Percentiles rank a stretch among this genome's conserved stretches.
phyloP scores from a whole-genome alignment of 1,139 yeast genomes.

The Protomyces inouyei region DNA sequence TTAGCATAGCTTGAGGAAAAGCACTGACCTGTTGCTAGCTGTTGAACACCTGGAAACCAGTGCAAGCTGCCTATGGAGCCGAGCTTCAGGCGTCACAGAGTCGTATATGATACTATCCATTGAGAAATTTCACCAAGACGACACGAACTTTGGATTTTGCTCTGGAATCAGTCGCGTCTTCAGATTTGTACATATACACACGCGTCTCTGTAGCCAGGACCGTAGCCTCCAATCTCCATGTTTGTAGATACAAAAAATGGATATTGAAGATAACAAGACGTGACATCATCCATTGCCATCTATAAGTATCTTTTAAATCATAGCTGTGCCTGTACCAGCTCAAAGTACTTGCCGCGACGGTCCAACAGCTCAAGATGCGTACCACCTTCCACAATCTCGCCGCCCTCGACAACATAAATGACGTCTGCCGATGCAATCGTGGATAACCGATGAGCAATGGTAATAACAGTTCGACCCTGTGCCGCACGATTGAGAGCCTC shows the following conservation, averaged over 20 bases:
- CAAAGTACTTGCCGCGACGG: constrained; percentile 38
- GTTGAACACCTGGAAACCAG: no score
- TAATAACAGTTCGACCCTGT: constrained; percentile 63
- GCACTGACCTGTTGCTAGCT: no score
- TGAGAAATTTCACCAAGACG: background rate
- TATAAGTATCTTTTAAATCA: background rate
- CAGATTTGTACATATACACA: background rate
- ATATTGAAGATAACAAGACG: no score
- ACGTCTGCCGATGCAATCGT: constrained; percentile 81
- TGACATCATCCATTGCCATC: background rate
- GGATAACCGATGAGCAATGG: constrained; percentile 85
- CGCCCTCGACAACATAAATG: constrained; percentile 73
- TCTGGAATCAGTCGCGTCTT: background rate
- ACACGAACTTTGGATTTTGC: background rate
- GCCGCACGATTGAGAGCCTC: constrained; percentile 56
- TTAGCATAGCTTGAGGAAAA: no score
- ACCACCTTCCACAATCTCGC: constrained; percentile 79
- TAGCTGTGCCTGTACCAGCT: constrained; percentile 21
- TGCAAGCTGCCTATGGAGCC: no score
- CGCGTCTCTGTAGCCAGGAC: no score
- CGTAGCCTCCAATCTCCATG: no score
- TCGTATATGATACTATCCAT: no score
- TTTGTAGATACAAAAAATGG: no score
- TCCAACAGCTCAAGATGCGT: constrained; percentile 59
- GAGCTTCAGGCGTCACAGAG: no score